A percentile compares a stretch with the other conserved stretches of the same genome.
Evolutionary conservation across 1,139 yeast genomes (phyloP).

Genomic region (Trichomonascaceae sp.): DNA sequence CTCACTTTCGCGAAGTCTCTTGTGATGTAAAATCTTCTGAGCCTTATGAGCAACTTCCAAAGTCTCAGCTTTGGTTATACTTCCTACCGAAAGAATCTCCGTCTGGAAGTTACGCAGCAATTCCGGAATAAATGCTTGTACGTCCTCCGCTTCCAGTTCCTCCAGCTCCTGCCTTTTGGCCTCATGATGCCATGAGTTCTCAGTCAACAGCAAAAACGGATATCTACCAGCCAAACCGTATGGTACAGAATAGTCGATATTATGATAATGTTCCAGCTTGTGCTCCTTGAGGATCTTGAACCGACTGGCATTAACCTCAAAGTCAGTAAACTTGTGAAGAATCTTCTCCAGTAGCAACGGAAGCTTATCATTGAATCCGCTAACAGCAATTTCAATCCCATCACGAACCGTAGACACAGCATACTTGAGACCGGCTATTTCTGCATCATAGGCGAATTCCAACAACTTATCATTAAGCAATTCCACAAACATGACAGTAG

Average conservation of each 20-base stretch:
- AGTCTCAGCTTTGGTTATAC: constrained; percentile 55
- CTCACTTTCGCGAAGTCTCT: constrained; percentile 33
- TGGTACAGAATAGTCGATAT: constrained; percentile 71
- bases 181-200: constrained; percentile 57
- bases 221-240: constrained; percentile 60
- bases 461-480: constrained; percentile 69
- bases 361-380: constrained; percentile 82
- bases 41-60: constrained; percentile 41
- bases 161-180: constrained; percentile 55
- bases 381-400: constrained; percentile 60
- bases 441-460: constrained; percentile 77
- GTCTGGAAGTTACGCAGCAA: constrained; percentile 45
- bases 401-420: constrained; percentile 56
- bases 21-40: constrained; percentile 32
- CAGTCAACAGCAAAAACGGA: constrained; percentile 59
- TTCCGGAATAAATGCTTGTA: constrained; percentile 43
- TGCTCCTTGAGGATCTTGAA: constrained; percentile 65
- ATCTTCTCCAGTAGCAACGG: constrained; percentile 56
- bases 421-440: constrained; percentile 68
- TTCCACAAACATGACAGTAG: constrained; percentile 58
- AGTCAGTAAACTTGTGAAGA: constrained; percentile 46
- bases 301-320: constrained; percentile 48
- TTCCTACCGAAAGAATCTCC: constrained; percentile 77
- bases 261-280: constrained; percentile 54
- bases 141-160: constrained; percentile 44